Base-by-base conservation (phyloP, 2,329 filamentous ascomycete species). In the Geosmithia morbida region DNA sequence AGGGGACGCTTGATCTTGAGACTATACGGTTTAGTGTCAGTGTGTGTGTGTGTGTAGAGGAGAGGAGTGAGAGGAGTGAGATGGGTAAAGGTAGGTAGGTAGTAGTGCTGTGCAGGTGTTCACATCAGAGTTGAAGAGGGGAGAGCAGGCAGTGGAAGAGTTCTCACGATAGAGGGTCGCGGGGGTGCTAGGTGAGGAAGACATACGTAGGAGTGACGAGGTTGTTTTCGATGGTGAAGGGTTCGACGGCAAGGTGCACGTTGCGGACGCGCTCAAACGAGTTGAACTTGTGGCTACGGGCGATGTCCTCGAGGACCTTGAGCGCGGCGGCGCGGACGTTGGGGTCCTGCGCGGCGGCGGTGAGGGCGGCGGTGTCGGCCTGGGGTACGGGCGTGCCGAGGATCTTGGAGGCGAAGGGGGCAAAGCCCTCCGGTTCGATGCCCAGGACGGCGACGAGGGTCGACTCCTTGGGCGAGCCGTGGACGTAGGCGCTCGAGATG, bases 161-260 rank as follows among this genome's bases (percentile, higher is more conserved):
- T 37, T 37, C 40, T 3, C 4, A 22, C 18, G 16, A 19, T 33
- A 33, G 43, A 26, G n/a, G 17, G 10, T 7, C 7, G n/a, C 10
- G 14, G 30, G 26, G n/a, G 7, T 37, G n/a, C n/a, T n/a, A n/a
- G n/a, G n/a, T 16, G 11, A 40, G 14, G 44, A 20, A 3, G 6
- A 78, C 84, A 79, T 76, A 90, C 85, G 87, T 94, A 19, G 87
- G 86, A 18, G 86, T 92, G 60, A 89, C 67, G 45, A 96, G 72
- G 65, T 94, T 85, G 60, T 98, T 98, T 46, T 95, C 89, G 53
- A 97, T 81, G 1, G 81, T 86, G 57, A 98, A 97, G 2, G 92
- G 92, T 50, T 98, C 92, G 14, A 96, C 56, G 56, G 84, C 81
- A 54, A 98, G 66, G 52, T 83, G 66, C 48, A 83, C 74, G 55